Conservation (phyloP, 2,329 filamentous ascomycete species). For the Nemania abortiva region DNA sequence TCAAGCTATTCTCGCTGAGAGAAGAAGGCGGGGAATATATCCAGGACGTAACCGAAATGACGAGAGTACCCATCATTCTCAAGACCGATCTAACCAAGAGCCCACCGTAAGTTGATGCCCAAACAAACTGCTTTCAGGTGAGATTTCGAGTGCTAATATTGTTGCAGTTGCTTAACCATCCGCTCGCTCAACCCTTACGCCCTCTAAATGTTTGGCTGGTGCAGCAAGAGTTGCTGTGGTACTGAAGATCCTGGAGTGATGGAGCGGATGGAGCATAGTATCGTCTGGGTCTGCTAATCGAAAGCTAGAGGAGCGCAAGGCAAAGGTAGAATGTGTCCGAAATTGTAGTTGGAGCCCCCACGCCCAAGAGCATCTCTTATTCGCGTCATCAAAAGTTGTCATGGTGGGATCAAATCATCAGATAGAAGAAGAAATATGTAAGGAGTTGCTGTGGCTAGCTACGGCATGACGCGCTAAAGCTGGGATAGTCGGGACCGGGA, state of each 20-base stretch:
- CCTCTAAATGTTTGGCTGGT: constrained; percentile 45
- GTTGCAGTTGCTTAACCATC: constrained; percentile 72
- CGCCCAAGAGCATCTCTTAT: constrained; percentile 46
- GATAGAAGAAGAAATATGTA: constrained; percentile 44
- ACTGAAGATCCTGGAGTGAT: constrained; percentile 22
- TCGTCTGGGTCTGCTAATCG: constrained; percentile 38
- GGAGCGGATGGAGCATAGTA: constrained; percentile 32
- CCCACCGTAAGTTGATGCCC: constrained; percentile 85
- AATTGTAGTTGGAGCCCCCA: constrained; percentile 35
- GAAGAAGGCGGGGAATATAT: constrained; percentile 97
- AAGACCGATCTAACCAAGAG: constrained; percentile 99
- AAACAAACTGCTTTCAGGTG: neutral
- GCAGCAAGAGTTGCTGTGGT: constrained; percentile 26
- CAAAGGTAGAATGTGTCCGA: constrained; percentile 49
- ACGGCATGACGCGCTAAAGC: constrained; percentile 39
- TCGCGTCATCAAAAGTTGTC: constrained; percentile 43
- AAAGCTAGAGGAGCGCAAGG: constrained; percentile 34
- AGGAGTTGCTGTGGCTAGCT: constrained; percentile 42
- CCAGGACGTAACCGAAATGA: constrained; percentile 98
- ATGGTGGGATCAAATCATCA: constrained; percentile 27
- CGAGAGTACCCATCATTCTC: constrained; percentile 93
- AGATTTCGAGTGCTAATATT: constrained; percentile 53
- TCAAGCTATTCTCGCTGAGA: constrained; percentile 87
- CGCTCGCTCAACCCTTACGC: constrained; percentile 76
- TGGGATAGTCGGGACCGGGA: constrained; percentile 29